phyloP scores from a whole-genome alignment of 768 basidiomycete species.

The Dioszegia aurantiaca region DNA sequence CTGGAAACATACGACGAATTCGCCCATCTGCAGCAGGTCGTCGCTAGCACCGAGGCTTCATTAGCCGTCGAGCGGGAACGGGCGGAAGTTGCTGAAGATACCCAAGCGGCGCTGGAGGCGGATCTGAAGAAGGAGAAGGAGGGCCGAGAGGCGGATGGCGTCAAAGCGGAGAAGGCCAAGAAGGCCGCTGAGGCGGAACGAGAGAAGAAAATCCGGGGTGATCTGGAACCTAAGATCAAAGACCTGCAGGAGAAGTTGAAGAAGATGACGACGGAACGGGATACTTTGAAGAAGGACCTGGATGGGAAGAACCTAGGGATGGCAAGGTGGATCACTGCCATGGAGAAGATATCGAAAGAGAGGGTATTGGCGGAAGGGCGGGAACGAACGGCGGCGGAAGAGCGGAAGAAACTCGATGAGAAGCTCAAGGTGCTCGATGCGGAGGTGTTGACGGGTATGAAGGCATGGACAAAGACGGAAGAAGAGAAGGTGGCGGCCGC shows the following conservation, averaged over 20 bases:
- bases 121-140: slow-evolving; percentile 6
- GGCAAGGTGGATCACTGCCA: slow-evolving; percentile 12
- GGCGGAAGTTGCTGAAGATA: slow-evolving; percentile 14
- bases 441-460: slow-evolving; percentile 16
- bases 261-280: background rate
- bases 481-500: background rate
- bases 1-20: slow-evolving; percentile 19
- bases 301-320: slow-evolving; percentile 10
- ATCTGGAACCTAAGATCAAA: slow-evolving; percentile 16
- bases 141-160: slow-evolving; percentile 9
- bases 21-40: slow-evolving; percentile 4
- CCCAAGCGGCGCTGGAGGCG: background rate
- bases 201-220: slow-evolving; percentile 16
- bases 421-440: slow-evolving; percentile 16
- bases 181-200: slow-evolving; percentile 5
- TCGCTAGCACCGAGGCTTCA: slow-evolving; percentile 1
- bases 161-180: slow-evolving; percentile 1
- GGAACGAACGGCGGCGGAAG: slow-evolving; percentile 16
- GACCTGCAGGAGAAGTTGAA: slow-evolving; percentile 10
- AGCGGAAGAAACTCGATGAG: slow-evolving; percentile 14
- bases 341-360: slow-evolving; percentile 12
- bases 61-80: background rate
- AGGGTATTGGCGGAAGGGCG: slow-evolving; percentile 6
- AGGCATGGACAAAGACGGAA: slow-evolving; percentile 5
- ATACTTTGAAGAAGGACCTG: slow-evolving; percentile 10